Conservation (phyloP, 2,329 filamentous ascomycete genomes). For the Penicillium sp. region DNA sequence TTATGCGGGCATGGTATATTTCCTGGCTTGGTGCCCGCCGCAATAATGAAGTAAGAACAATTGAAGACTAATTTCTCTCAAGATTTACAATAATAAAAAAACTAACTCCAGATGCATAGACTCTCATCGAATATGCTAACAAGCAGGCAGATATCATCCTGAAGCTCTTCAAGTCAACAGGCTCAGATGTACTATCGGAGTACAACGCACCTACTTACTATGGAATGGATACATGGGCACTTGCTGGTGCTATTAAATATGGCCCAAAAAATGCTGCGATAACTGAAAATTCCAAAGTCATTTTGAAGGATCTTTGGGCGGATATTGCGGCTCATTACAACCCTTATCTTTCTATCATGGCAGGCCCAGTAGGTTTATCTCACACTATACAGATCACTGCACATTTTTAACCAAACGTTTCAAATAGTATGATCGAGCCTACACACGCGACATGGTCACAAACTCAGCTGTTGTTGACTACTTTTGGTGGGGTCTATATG, state of each 20-base stretch:
- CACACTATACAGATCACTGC: not conserved
- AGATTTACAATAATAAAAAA: not conserved
- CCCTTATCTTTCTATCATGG: slow-evolving; percentile 41
- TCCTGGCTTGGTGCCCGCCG: slow-evolving; percentile 49
- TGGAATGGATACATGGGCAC: slow-evolving; percentile 47
- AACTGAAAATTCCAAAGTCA: slow-evolving; percentile 33
- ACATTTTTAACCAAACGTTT: not conserved
- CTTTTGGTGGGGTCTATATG: slow-evolving; percentile 51
- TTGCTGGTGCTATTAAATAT: slow-evolving; percentile 46
- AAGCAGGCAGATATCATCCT: slow-evolving; percentile 34
- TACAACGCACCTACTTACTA: slow-evolving; percentile 50
- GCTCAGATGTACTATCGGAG: slow-evolving; percentile 41
- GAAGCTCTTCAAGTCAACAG: slow-evolving; percentile 30
- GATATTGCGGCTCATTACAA: slow-evolving; percentile 44
- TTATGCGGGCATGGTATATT: slow-evolving; percentile 47
- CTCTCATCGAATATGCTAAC: slow-evolving; percentile 43
- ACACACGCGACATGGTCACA: slow-evolving; percentile 45
- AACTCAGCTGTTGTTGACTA: slow-evolving; percentile 48
- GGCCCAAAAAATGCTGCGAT: slow-evolving; percentile 35
- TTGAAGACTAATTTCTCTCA: not conserved
- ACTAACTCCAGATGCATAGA: slow-evolving; percentile 14
- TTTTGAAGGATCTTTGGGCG: slow-evolving; percentile 39
- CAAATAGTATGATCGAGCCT: slow-evolving; percentile 40
- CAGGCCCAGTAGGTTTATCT: slow-evolving; percentile 27
- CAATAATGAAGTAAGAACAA: slow-evolving; percentile 33